phyloP scores from a whole-genome alignment of 371 early-diverging fungal genomes.

The Globomyces sp. region DNA sequence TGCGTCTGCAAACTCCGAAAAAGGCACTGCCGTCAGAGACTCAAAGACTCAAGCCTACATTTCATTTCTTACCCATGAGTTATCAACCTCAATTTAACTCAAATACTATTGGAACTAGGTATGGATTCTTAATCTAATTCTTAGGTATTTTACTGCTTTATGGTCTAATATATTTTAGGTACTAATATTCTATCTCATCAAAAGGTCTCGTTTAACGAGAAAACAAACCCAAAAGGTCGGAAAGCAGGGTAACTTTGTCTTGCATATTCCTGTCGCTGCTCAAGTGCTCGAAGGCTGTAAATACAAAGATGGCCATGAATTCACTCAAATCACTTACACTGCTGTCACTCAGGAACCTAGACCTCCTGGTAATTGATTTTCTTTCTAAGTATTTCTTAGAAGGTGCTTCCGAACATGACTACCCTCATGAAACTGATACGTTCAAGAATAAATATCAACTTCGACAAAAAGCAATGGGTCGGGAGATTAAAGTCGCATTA shows the following conservation, averaged over 20 bases:
- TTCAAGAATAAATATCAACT: constrained; percentile 61
- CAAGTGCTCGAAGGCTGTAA: constrained; percentile 28
- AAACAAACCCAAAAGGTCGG: not conserved
- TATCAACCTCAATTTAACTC: no score
- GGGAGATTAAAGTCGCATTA: constrained; percentile 71
- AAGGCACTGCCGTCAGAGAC: no score
- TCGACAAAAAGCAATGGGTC: constrained; percentile 63
- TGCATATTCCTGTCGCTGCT: constrained; percentile 36
- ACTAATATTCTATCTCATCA: no score
- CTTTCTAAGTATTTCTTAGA: constrained; percentile 76
- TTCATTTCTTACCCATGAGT: no score
- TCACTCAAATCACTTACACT: constrained; percentile 45
- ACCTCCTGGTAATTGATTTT: constrained; percentile 40
- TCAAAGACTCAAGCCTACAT: no score
- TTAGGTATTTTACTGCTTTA: no score
- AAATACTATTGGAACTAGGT: no score
- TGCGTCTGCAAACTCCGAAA: no score
- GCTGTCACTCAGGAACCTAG: constrained; percentile 30
- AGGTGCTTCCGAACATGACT: constrained; percentile 34
- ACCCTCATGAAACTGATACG: constrained; percentile 18
- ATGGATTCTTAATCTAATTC: no score
- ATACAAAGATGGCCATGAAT: constrained; percentile 36
- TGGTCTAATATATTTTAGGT: no score
- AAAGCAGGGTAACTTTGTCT: constrained; percentile 37
- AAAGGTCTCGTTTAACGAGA: no score